These are phyloP conservation scores for Avena eriantha DNA, from an alignment of 176 grass and related monocot genomes.

Conservation along the genomic window DNA sequence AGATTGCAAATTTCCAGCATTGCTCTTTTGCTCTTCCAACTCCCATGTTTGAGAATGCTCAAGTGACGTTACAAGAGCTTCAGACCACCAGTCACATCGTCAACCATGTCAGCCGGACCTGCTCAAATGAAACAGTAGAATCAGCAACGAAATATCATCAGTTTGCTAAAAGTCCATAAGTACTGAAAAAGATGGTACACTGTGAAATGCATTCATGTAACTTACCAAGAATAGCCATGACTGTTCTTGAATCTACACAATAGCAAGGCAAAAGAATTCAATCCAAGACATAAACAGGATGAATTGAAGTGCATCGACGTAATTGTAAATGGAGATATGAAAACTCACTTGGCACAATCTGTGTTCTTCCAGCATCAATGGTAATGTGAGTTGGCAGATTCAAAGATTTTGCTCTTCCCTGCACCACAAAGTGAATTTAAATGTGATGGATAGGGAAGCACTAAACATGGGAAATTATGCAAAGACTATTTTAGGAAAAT, in stretches of 20 bases:
- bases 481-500: background rate
- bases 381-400: constrained; percentile 88
- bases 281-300: background rate
- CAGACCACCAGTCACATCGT: constrained; percentile 80
- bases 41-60: background rate
- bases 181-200: constrained; percentile 1
- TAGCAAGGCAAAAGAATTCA: background rate
- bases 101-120: constrained; percentile 84
- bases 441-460: background rate
- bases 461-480: background rate
- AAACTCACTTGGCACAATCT: constrained; percentile 96
- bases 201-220: background rate
- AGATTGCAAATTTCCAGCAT: constrained; percentile 8
- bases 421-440: constrained; percentile 12
- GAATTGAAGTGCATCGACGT: background rate
- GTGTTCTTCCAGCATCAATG: constrained; percentile 95
- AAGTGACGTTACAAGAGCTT: constrained; percentile 60
- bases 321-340: background rate
- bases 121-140: constrained; percentile 28
- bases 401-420: constrained; percentile 93
- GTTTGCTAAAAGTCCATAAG: background rate
- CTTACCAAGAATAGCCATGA: constrained; percentile 88
- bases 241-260: constrained; percentile 84
- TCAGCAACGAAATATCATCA: background rate
- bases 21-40: background rate